Evolutionary conservation across 305 asterid species (phyloP).

Genomic region (Withania somnifera): DNA sequence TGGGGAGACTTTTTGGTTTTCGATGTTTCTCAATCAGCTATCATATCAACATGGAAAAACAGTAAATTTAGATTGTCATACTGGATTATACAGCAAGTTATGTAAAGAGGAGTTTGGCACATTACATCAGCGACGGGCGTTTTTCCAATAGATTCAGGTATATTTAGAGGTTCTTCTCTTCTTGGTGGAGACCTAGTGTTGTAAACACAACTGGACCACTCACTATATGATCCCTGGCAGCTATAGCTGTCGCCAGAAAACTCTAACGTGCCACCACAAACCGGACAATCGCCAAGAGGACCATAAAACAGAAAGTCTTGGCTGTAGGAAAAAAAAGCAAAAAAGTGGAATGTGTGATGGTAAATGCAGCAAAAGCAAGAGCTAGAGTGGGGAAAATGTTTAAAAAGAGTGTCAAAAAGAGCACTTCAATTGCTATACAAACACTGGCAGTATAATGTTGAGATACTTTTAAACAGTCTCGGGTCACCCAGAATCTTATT

Average conservation of each 20-base stretch:
- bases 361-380: no score
- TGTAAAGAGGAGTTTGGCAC: neutral
- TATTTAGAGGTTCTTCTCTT: slow-evolving; percentile 32
- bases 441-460: no score
- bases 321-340: slow-evolving; percentile 10
- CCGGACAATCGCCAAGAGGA: slow-evolving; percentile 42
- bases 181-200: slow-evolving; percentile 52
- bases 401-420: no score
- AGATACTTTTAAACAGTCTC: no score
- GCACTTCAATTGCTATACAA: no score
- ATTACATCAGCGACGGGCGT: slow-evolving; percentile 37
- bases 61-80: neutral
- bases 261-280: slow-evolving; percentile 39
- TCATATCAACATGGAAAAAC: neutral
- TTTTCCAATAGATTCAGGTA: slow-evolving; percentile 49
- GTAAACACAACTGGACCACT: slow-evolving; percentile 64
- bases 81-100: neutral
- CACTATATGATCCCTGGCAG: slow-evolving; percentile 53
- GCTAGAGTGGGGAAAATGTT: no score
- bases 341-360: no score
- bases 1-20: slow-evolving; percentile 27
- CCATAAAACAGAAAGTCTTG: slow-evolving; percentile 73
- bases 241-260: slow-evolving; percentile 17
- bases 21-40: slow-evolving; percentile 45
- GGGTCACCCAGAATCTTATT: neutral